Evolutionary conservation across 768 basidiomycete species (phyloP).

Genomic region (Termitomyces sp.): DNA sequence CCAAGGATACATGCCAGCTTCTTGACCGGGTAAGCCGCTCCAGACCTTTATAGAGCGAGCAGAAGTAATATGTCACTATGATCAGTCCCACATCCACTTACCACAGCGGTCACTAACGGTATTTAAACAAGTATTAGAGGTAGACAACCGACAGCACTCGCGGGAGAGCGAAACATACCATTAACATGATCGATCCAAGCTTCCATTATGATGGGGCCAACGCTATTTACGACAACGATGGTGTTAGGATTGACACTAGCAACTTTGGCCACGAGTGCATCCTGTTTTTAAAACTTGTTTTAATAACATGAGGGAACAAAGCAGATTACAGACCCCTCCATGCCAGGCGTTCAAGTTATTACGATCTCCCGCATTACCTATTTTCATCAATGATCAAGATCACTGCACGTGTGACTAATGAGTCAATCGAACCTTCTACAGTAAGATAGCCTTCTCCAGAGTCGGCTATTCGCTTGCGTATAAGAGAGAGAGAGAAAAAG

Average conservation of each 20-base stretch:
- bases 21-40: conserved; percentile 59
- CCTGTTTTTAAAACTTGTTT: conserved; percentile 19
- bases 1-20: conserved; percentile 40
- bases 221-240: conserved; percentile 64
- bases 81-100: conserved; percentile 18
- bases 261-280: conserved; percentile 46
- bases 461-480: conserved; percentile 23
- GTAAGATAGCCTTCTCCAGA: conserved; percentile 45
- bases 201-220: conserved; percentile 58
- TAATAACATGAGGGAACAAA: not conserved
- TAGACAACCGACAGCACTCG: not conserved
- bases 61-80: conserved; percentile 1
- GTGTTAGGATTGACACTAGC: conserved; percentile 56
- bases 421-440: conserved; percentile 32
- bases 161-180: conserved; percentile 20
- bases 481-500: not conserved
- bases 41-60: conserved; percentile 30
- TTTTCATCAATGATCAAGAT: not conserved
- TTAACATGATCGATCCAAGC: conserved; percentile 57
- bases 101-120: conserved; percentile 32
- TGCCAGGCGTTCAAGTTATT: conserved; percentile 51
- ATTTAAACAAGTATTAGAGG: not conserved
- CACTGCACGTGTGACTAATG: too few relatives aligned
- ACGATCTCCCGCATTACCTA: conserved; percentile 53
- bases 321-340: conserved; percentile 30